Conservation (phyloP, 1,139 yeast species). For the Ogataea hybrid region DNA sequence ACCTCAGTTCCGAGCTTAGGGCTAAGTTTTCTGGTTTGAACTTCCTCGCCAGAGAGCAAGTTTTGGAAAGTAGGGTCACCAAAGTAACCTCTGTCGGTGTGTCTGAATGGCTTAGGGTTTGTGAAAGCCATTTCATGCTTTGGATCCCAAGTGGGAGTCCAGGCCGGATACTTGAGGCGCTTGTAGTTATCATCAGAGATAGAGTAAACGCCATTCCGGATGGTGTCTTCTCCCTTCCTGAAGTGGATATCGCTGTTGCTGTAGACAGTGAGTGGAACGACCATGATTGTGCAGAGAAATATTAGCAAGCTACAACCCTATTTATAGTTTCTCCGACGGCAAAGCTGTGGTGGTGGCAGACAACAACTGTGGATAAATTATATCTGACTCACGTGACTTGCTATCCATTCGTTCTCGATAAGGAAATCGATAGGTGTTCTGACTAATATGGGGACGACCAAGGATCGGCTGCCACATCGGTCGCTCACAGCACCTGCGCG, state of each 20-base stretch:
- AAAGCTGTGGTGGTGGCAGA: conserved; percentile 2
- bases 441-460: background rate
- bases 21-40: conserved; percentile 36
- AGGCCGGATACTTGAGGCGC: conserved; percentile 36
- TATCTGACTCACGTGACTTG: background rate
- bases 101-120: conserved; percentile 48
- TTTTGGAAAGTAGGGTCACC: conserved; percentile 57
- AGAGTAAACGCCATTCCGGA: conserved; percentile 32
- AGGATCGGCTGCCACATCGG: background rate
- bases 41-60: conserved; percentile 44
- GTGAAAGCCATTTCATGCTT: conserved; percentile 35
- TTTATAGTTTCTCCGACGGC: background rate
- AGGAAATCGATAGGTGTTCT: background rate
- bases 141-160: conserved; percentile 51
- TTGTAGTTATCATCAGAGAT: conserved; percentile 30
- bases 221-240: conserved; percentile 31
- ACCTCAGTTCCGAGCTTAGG: conserved; percentile 71
- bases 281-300: background rate
- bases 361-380: background rate
- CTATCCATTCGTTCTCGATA: background rate
- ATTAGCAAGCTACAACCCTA: background rate
- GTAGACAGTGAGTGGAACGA: conserved; percentile 1
- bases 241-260: conserved; percentile 32
- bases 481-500: background rate
- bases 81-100: conserved; percentile 51